These are phyloP conservation scores for Chalciporus chontae DNA, from an alignment of 768 basidiomycete genomes.

Conservation along the genomic window DNA sequence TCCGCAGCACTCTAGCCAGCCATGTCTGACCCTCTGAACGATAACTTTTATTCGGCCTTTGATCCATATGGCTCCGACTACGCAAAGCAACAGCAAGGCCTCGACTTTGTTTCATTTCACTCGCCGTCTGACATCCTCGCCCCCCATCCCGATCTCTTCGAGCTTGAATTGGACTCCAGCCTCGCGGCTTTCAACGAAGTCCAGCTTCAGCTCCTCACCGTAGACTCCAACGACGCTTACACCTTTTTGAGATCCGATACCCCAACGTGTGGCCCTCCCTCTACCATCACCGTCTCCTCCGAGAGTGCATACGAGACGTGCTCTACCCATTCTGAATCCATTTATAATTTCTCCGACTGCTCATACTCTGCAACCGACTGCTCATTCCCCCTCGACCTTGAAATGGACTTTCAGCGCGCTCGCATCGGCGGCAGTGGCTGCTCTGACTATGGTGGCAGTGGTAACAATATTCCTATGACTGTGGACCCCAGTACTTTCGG, in stretches of 20 bases:
- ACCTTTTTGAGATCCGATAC: slow-evolving; percentile 60
- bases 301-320: slow-evolving; percentile 72
- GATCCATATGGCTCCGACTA: slow-evolving; percentile 36
- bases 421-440: slow-evolving; percentile 45
- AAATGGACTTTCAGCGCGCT: slow-evolving; percentile 69
- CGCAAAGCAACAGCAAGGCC: slow-evolving; percentile 41
- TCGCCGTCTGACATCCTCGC: slow-evolving; percentile 68
- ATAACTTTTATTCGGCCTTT: slow-evolving; percentile 32
- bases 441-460: slow-evolving; percentile 51
- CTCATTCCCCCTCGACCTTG: slow-evolving; percentile 61
- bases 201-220: slow-evolving; percentile 59
- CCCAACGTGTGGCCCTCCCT: slow-evolving; percentile 67
- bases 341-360: slow-evolving; percentile 62
- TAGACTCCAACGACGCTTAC: slow-evolving; percentile 64
- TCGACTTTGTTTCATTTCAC: slow-evolving; percentile 69
- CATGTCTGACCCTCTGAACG: slow-evolving; percentile 32
- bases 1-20: slow-evolving; percentile 25
- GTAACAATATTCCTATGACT: slow-evolving; percentile 37
- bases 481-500: slow-evolving; percentile 60
- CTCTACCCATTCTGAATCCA: slow-evolving; percentile 65
- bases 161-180: slow-evolving; percentile 72
- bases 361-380: slow-evolving; percentile 48
- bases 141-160: slow-evolving; percentile 79
- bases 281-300: slow-evolving; percentile 74
- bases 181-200: slow-evolving; percentile 64